A percentile compares a stretch with the other conserved stretches of the same genome.
phyloP scores from a whole-genome alignment of 2,329 filamentous ascomycete genomes.

The Neofusicoccum kwambonambiense region DNA sequence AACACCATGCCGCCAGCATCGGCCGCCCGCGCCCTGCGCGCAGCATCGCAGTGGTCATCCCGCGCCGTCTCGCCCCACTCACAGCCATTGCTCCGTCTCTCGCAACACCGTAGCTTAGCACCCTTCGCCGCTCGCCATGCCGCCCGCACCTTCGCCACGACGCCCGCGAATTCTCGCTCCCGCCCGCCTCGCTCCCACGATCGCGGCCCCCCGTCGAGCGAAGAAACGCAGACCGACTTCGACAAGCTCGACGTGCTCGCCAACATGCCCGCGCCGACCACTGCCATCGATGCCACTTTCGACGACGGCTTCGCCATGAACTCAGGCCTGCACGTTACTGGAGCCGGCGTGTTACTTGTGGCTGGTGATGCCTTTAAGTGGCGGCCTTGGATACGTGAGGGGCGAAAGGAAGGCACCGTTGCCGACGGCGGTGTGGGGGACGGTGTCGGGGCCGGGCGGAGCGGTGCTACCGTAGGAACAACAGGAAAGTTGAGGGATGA shows the following conservation, averaged over 20 bases:
- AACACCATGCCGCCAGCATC: not conserved
- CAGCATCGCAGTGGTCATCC: not conserved
- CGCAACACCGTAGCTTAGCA: not conserved
- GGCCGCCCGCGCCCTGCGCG: not conserved
- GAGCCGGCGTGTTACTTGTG: constrained; percentile 73
- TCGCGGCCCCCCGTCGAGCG: constrained; percentile 59
- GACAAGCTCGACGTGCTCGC: constrained; percentile 74
- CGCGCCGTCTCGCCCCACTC: not conserved
- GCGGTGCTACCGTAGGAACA: not conserved
- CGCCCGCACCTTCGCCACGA: not conserved
- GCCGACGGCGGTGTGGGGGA: constrained; percentile 38
- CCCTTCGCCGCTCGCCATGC: not conserved
- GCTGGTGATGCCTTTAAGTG: constrained; percentile 86
- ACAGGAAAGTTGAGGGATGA: constrained; percentile 59
- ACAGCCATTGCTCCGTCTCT: not conserved
- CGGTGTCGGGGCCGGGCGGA: constrained; percentile 33
- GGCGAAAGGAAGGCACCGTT: constrained; percentile 34
- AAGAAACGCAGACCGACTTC: constrained; percentile 71
- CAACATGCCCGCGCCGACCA: constrained; percentile 72
- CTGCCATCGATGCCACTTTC: constrained; percentile 78
- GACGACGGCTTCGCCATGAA: constrained; percentile 83
- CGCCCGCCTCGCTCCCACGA: constrained; percentile 49
- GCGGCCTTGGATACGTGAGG: constrained; percentile 69
- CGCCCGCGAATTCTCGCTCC: constrained; percentile 18
- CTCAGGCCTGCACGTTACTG: constrained; percentile 69